Percentiles rank a stretch among this genome's conserved stretches.
phyloP scores from a whole-genome alignment of 1,284 basidiomycete genomes.

The Peniophora sp. region DNA sequence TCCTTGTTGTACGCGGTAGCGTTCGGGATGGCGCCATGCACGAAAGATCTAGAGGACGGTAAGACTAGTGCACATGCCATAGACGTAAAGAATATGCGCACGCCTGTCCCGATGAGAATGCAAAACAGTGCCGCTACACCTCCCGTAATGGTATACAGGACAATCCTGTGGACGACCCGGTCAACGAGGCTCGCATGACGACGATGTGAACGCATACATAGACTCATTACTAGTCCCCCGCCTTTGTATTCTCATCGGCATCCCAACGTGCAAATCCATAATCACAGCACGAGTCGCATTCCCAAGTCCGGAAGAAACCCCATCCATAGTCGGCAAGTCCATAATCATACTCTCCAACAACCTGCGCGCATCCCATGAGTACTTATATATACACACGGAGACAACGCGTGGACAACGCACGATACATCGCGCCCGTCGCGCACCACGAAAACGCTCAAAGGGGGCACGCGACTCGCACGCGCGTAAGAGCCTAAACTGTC shows the following conservation, averaged over 20 bases:
- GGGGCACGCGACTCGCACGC: constrained; percentile 34
- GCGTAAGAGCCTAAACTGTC: not conserved
- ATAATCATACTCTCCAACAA: too few relatives aligned
- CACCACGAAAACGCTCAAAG: constrained; percentile 68
- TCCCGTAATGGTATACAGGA: constrained; percentile 82
- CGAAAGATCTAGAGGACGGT: constrained; percentile 52
- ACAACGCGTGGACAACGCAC: too few relatives aligned
- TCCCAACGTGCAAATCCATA: too few relatives aligned
- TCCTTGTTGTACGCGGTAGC: constrained; percentile 67
- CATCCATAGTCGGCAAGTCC: too few relatives aligned
- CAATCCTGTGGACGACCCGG: constrained; percentile 47
- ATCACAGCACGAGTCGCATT: too few relatives aligned
- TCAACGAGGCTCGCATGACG: constrained; percentile 2
- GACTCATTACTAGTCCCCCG: constrained; percentile 24
- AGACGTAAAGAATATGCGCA: constrained; percentile 26
- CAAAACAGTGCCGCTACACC: constrained; percentile 78
- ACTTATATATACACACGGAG: too few relatives aligned
- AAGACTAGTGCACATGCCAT: constrained; percentile 6
- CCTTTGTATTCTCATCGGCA: too few relatives aligned
- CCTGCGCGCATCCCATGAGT: too few relatives aligned
- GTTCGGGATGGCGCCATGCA: constrained; percentile 82
- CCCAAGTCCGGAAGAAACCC: too few relatives aligned
- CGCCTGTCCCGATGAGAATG: constrained; percentile 75
- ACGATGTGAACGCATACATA: constrained; percentile 40
- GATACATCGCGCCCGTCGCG: constrained; percentile 20